A percentile compares a stretch with the other conserved stretches of the same genome.
Evolutionary conservation across 192 early-diverging fungal genomes (phyloP).

Genomic region (Lunasporangiospora selenospora): DNA sequence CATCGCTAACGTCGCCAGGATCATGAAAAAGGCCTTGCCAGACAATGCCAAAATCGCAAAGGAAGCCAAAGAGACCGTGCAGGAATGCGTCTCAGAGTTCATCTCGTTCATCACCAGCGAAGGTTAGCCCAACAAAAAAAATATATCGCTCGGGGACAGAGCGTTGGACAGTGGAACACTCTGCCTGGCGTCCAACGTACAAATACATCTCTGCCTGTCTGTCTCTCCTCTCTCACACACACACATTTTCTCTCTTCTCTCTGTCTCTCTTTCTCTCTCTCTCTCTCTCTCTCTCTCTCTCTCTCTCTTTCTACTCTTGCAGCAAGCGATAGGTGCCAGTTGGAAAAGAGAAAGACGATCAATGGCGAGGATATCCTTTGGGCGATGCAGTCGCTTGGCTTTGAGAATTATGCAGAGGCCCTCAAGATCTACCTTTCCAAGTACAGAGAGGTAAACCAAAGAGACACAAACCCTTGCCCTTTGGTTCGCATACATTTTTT

Average conservation of each 20-base stretch:
- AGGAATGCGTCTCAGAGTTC: constrained; percentile 99
- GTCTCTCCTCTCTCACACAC: not conserved
- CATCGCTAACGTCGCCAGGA: constrained; percentile 94
- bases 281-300: constrained; percentile 3
- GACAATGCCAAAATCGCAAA: constrained; percentile 99
- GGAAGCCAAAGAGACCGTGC: constrained; percentile 96
- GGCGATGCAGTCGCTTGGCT: constrained; percentile 97
- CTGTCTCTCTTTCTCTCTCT: too few species aligned
- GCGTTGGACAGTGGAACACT: too few species aligned
- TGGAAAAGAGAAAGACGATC: constrained; percentile 98
- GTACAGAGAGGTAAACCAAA: constrained; percentile 89
- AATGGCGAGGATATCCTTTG: constrained; percentile 98
- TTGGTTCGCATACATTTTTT: not conserved
- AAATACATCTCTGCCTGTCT: not conserved
- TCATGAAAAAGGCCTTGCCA: constrained; percentile 97
- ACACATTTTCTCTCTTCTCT: not conserved
- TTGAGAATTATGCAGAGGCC: constrained; percentile 94
- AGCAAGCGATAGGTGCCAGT: constrained; percentile 93
- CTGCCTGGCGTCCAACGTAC: too few species aligned
- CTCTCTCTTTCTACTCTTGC: constrained; percentile 20
- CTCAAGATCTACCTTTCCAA: constrained; percentile 89
- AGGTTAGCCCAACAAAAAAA: constrained; percentile 59
- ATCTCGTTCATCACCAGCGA: constrained; percentile 98
- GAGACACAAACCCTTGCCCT: constrained; percentile 24
- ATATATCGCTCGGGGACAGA: too few species aligned